Conservation (phyloP, 306 rosid genomes). For the Rubus parviflorus region DNA sequence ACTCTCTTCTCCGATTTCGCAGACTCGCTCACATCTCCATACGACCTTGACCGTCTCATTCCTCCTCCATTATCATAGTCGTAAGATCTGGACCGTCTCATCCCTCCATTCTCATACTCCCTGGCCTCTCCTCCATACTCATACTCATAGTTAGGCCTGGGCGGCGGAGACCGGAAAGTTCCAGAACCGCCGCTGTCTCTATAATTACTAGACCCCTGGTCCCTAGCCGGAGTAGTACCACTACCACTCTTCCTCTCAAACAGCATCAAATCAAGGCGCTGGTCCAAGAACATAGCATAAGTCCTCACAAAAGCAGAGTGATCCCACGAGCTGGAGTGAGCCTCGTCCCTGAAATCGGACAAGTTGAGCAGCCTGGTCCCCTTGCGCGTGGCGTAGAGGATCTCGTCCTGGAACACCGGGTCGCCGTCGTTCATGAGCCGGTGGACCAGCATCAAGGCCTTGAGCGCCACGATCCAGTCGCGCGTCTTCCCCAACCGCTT, state of each 20-base stretch:
- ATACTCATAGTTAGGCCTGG: conserved; percentile 51
- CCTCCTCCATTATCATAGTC: conserved; percentile 52
- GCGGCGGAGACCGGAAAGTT: conserved; percentile 76
- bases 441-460: conserved; percentile 72
- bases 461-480: conserved; percentile 96
- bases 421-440: conserved; percentile 81
- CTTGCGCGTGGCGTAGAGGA: conserved; percentile 79
- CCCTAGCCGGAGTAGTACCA: conserved; percentile 13
- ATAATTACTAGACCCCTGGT: background rate
- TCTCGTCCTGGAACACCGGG: conserved; percentile 78
- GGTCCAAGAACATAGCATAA: conserved; percentile 86
- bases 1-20: conserved; percentile 44
- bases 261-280: conserved; percentile 73
- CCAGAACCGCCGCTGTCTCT: conserved; percentile 20
- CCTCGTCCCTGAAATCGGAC: conserved; percentile 91
- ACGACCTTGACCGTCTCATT: conserved; percentile 73
- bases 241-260: conserved; percentile 49
- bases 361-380: conserved; percentile 88
- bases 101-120: conserved; percentile 49
- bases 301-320: conserved; percentile 89
- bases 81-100: conserved; percentile 43
- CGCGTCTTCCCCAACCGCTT: conserved; percentile 89
- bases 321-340: conserved; percentile 98
- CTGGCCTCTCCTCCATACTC: conserved; percentile 61
- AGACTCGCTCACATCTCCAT: conserved; percentile 71